A percentile compares a stretch with the other conserved stretches of the same genome.
Conservation (phyloP, 805 yeast species). For the Blastobotrys muscicola region DNA sequence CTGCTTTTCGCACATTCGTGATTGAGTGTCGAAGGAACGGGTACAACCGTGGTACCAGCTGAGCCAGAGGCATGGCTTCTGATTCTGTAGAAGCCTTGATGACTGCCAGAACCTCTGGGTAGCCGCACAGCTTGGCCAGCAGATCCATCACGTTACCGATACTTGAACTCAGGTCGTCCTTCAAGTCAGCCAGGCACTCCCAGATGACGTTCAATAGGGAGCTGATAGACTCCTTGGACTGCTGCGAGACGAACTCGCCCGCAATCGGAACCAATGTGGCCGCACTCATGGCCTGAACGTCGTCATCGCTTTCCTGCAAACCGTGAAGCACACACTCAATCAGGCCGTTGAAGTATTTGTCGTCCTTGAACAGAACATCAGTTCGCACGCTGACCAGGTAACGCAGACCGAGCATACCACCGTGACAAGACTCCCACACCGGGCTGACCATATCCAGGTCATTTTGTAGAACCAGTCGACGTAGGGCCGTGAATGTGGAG, state of each 20-base stretch:
- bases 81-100: conserved; percentile 53
- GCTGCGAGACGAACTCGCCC: conserved; percentile 65
- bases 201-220: conserved; percentile 63
- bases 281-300: conserved; percentile 95
- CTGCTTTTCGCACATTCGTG: conserved; percentile 81
- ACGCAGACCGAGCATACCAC: conserved; percentile 88
- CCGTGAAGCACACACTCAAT: conserved; percentile 84
- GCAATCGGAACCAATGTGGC: conserved; percentile 88
- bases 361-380: conserved; percentile 54
- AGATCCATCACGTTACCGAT: conserved; percentile 95
- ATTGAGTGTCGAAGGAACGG: conserved; percentile 94
- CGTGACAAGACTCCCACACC: conserved; percentile 97
- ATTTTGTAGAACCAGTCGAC: conserved; percentile 58
- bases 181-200: conserved; percentile 74
- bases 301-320: conserved; percentile 72
- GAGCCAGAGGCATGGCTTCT: conserved; percentile 49
- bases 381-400: conserved; percentile 87
- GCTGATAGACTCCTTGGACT: conserved; percentile 36
- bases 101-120: conserved; percentile 61
- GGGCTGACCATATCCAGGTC: conserved; percentile 38
- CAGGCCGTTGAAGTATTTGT: conserved; percentile 54
- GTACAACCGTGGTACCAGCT: conserved; percentile 78
- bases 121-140: conserved; percentile 77
- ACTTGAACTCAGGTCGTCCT: conserved; percentile 89
- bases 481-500: conserved; percentile 55